A percentile compares a stretch with the other conserved stretches of the same genome.
Conservation (phyloP, 768 basidiomycete species). For the Podaxis sp. region DNA sequence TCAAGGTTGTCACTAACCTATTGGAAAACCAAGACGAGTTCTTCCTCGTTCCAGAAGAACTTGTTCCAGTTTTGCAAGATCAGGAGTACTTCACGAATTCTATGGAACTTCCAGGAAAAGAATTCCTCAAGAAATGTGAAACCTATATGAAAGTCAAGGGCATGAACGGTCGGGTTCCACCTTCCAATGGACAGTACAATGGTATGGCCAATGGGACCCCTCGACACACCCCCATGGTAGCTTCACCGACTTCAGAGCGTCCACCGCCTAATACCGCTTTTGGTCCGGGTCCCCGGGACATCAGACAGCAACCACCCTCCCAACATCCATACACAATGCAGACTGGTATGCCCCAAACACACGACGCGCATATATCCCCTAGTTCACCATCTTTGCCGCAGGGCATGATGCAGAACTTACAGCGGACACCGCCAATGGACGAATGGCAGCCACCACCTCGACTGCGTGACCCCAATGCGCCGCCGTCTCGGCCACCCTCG, state of each 20-base stretch:
- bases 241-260: conserved; percentile 46
- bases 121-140: conserved; percentile 94
- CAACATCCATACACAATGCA: conserved; percentile 20
- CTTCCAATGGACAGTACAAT: conserved; percentile 33
- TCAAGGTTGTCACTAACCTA: conserved; percentile 81
- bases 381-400: conserved; percentile 49
- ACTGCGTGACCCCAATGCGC: conserved; percentile 34
- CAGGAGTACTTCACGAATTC: conserved; percentile 90
- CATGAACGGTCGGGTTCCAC: conserved; percentile 51
- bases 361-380: conserved; percentile 34
- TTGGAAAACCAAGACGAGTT: conserved; percentile 95
- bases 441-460: conserved; percentile 47
- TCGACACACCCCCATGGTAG: conserved; percentile 34
- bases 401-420: conserved; percentile 42
- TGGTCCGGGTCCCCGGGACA: conserved; percentile 33
- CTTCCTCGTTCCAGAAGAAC: conserved; percentile 92
- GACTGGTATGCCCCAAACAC: conserved; percentile 42
- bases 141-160: conserved; percentile 80
- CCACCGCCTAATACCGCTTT: conserved; percentile 40
- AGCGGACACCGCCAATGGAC: conserved; percentile 34
- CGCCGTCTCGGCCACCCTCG: conserved; percentile 45
- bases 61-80: conserved; percentile 82
- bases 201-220: conserved; percentile 40
- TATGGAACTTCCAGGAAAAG: conserved; percentile 89
- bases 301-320: conserved; percentile 37